Percentiles rank a stretch among this genome's conserved stretches.
Conservation (phyloP, 2,329 filamentous ascomycete species). For the Eutypa lata region DNA sequence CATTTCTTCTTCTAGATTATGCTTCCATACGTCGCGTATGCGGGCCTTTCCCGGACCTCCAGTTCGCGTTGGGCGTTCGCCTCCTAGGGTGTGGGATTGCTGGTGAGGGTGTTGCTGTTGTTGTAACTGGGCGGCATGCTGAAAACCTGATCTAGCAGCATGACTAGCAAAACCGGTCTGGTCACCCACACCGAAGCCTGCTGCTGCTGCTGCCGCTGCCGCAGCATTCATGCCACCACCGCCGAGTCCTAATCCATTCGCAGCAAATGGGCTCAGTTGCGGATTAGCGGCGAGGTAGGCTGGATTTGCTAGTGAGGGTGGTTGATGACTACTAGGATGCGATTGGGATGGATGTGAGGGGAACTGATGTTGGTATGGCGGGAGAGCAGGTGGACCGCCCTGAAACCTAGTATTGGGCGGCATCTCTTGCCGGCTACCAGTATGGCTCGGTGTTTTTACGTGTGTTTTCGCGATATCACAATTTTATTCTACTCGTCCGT, state of each 20-base stretch:
- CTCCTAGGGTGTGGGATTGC: constrained; percentile 25
- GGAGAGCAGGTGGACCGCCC: constrained; percentile 42
- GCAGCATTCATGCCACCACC: constrained; percentile 51
- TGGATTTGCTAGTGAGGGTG: constrained; percentile 62
- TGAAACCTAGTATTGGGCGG: constrained; percentile 44
- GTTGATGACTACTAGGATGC: constrained; percentile 43
- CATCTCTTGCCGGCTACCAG: constrained; percentile 15
- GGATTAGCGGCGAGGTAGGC: constrained; percentile 65
- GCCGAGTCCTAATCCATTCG: constrained; percentile 56
- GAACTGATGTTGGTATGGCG: constrained; percentile 50
- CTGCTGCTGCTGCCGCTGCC: constrained; percentile 37
- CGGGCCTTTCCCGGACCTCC: constrained; percentile 63
- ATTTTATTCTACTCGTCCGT: constrained; percentile 10
- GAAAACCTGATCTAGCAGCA: constrained; percentile 83
- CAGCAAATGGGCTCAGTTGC: constrained; percentile 65
- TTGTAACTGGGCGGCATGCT: constrained; percentile 62
- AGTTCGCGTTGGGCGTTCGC: constrained; percentile 32
- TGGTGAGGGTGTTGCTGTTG: constrained; percentile 56
- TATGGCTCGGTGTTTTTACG: not conserved
- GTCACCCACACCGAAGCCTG: constrained; percentile 54
- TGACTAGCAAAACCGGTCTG: constrained; percentile 79
- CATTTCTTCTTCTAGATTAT: constrained; percentile 91
- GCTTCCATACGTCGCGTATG: constrained; percentile 95
- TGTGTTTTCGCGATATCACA: constrained; percentile 4
- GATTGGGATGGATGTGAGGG: constrained; percentile 52